Evolutionary conservation across 202 grass and related monocot species (phyloP).

Genomic region (Zizania palustris): DNA sequence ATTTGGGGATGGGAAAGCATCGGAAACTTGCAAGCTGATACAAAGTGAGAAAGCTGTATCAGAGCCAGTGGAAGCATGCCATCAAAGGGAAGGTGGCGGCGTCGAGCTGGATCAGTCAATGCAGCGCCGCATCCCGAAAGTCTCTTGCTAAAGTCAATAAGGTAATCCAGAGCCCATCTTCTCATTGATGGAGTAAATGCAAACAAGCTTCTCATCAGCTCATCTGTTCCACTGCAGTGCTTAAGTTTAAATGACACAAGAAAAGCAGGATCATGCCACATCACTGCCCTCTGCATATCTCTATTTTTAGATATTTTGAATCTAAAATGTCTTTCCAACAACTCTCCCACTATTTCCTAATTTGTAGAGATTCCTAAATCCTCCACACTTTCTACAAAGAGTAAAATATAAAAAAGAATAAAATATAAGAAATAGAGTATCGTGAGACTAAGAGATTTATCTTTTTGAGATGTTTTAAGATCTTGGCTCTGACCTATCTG

Average conservation of each 20-base stretch:
- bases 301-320: too few species aligned
- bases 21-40: slow-evolving; percentile 33
- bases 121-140: slow-evolving; percentile 13
- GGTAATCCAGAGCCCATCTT: slow-evolving; percentile 17
- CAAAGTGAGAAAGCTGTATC: slow-evolving; percentile 10
- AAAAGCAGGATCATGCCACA: background rate
- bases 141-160: slow-evolving; percentile 38
- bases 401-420: too few species aligned
- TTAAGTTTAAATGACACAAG: background rate
- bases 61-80: slow-evolving; percentile 18
- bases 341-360: too few species aligned
- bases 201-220: slow-evolving; percentile 14
- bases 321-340: too few species aligned
- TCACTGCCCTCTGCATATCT: background rate
- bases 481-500: too few species aligned
- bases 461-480: too few species aligned
- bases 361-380: too few species aligned
- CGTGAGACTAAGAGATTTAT: too few species aligned
- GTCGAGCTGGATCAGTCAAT: slow-evolving; percentile 11
- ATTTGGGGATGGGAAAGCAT: background rate
- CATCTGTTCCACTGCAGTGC: background rate
- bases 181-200: background rate
- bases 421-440: too few species aligned
- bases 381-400: too few species aligned
- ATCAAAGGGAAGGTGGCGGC: slow-evolving; percentile 5